Base-by-base conservation (phyloP, 2,329 filamentous ascomycete species). In the Monosporascus sp. region DNA sequence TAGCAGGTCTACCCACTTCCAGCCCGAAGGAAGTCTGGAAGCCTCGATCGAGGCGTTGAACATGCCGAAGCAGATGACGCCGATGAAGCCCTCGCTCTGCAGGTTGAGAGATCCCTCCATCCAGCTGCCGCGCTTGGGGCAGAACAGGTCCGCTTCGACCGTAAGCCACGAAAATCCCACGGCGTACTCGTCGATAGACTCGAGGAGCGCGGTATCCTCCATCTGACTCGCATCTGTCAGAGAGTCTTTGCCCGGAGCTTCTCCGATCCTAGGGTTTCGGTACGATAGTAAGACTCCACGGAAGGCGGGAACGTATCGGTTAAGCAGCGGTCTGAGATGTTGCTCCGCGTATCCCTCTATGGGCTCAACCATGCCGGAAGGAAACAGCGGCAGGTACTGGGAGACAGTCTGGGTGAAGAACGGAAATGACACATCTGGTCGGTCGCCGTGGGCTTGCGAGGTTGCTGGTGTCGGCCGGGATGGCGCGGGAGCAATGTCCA, bases 21-120 rank as follows among this genome's bases (percentile, higher is more conserved):
- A 99, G 24, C 81, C 80, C 16, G 74, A 70, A 0, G 94, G 94
- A 17, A 99, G 76, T 37, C 89, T 79, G 56, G 82, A 82, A 22
- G 86, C 79, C 63, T 93, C 88, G 55, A 99, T 89, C 44, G 87
- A 90, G 1, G 93, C 89, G 61, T 94, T 96, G 78, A 97, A 97
- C 60, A 91, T 84, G 69, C 93, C 93, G 73, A 91, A 92, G 69
- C 91, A 94, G 11, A 95, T 84, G 3, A 97, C 81, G 20, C 93
- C 92, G 7, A 99, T 79, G 66, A 97, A 91, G 7, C 90, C 91
- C 62, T 94, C 89, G 48, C 88, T 93, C 67, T 96, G 90, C 31
- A 97, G 77, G 64, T 93, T 94, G 52, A 97, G 81, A 60, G 80
- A 86, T 11, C 91, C 94, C 60, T 92, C 86, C 66, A 97, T 80